Base-by-base conservation (phyloP, 108 stramenopile genomes). In the Seminavis robusta region DNA sequence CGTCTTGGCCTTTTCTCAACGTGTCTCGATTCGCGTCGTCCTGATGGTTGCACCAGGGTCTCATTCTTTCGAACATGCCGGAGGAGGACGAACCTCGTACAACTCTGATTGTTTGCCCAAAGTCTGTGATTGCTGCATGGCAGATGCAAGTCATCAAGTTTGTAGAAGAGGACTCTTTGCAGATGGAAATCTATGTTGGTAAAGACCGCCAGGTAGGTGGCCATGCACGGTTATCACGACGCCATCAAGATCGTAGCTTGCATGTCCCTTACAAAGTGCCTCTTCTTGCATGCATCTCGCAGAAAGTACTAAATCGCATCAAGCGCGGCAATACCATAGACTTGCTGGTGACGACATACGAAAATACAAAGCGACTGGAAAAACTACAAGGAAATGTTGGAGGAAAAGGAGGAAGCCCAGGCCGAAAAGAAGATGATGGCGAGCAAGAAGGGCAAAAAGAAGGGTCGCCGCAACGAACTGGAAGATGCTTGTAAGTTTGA, bases 101-200 rank as follows among this genome's bases (percentile, higher is more conserved):
- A 43, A 88, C 86, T 3, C 28, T 88, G 28, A 75, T 88, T 39
- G 83, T 88, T 3, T 73, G 77, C 34, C 86, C 86, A 11, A 79
- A 82, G 16, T 77, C 78, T 9, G 86, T 84, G 8, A 33, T 84
- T 33, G 26, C 49, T 8, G 84, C 81, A 33, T 88, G 86, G 86
- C 73, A 54, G 4, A 38, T 50, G 32, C 80, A 85, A 65, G 52
- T 77, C 6, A 38, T 51, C 25, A 40, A 63, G 34, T 61, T 63
- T 55, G 61, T 73, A 1, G 68, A 68, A 43, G 42, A n/a, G n/a
- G n/a, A n/a, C n/a, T n/a, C n/a, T n/a, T n/a, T n/a, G n/a, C n/a
- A n/a, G n/a, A n/a, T n/a, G n/a, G 42, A 15, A 5, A 43, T 21
- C 42, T 43, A n/a, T 4, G 15, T 43, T 16, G 17, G 10, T n/a